phyloP scores from a whole-genome alignment of 768 basidiomycete genomes.

The Suillus lakei region DNA sequence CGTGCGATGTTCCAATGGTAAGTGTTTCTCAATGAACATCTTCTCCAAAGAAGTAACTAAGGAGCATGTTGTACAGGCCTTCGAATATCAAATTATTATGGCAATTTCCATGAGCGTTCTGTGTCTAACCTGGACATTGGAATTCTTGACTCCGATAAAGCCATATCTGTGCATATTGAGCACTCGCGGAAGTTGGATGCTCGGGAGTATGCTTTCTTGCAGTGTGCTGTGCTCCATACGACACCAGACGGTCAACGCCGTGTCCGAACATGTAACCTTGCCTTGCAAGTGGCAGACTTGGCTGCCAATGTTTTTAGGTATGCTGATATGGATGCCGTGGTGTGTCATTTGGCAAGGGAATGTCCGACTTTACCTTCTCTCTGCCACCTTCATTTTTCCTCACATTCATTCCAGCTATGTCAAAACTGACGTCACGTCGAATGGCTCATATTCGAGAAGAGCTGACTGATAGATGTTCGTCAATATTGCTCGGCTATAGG shows the following conservation, averaged over 20 bases:
- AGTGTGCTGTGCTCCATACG: constrained; percentile 90
- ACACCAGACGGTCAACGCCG: constrained; percentile 74
- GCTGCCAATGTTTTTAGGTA: constrained; percentile 92
- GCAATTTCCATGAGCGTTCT: constrained; percentile 71
- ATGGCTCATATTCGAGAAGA: constrained; percentile 82
- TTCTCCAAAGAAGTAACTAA: neutral
- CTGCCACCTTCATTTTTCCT: neutral
- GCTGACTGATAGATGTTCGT: constrained; percentile 82
- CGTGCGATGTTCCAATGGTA: constrained; percentile 87
- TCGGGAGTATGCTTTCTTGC: constrained; percentile 76
- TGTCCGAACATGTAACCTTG: constrained; percentile 87
- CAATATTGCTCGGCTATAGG: constrained; percentile 84
- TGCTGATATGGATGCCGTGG: constrained; percentile 87
- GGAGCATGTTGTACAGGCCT: constrained; percentile 50
- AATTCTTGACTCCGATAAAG: constrained; percentile 79
- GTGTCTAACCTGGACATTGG: constrained; percentile 81
- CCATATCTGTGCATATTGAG: constrained; percentile 75
- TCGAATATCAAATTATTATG: constrained; percentile 66
- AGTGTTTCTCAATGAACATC: constrained; percentile 12
- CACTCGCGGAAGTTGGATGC: constrained; percentile 73
- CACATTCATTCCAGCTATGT: constrained; percentile 60
- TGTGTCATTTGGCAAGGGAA: constrained; percentile 76
- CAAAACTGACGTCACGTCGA: constrained; percentile 59
- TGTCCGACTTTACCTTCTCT: constrained; percentile 49
- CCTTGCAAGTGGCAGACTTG: constrained; percentile 76